phyloP scores from a whole-genome alignment of 805 yeast genomes.

The Ogataea glucozyma region DNA sequence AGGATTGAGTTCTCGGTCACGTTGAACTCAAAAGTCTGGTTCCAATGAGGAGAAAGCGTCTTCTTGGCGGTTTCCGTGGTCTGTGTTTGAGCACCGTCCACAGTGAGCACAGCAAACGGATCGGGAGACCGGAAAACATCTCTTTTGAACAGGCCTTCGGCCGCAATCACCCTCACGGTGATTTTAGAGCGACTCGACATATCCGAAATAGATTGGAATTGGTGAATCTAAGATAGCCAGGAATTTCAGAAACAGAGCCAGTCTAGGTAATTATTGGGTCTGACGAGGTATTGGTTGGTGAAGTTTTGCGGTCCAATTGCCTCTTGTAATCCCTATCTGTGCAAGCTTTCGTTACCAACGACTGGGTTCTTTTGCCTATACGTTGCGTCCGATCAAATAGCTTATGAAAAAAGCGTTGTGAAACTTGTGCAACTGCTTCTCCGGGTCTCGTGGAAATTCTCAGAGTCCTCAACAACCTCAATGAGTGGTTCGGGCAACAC shows the following conservation, averaged over 20 bases:
- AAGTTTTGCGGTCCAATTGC: no score
- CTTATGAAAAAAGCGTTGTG: no score
- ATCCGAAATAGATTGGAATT: not conserved
- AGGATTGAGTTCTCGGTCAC: slow-evolving; percentile 79
- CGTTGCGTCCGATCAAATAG: not conserved
- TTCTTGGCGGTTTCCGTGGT: slow-evolving; percentile 92
- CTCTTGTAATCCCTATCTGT: no score
- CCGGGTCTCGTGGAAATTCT: no score
- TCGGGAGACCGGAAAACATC: slow-evolving; percentile 96
- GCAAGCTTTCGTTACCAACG: no score
- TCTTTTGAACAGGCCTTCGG: slow-evolving; percentile 92
- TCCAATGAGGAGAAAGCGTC: slow-evolving; percentile 97
- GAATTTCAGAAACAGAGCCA: no score
- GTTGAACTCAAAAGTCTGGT: slow-evolving; percentile 80
- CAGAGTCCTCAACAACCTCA: not conserved
- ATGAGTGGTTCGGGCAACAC: no score
- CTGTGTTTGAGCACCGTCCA: slow-evolving; percentile 96
- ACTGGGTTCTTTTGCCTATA: no score
- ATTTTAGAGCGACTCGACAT: slow-evolving; percentile 37
- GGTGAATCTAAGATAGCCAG: no score
- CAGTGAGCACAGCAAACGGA: slow-evolving; percentile 95
- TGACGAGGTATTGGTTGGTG: no score
- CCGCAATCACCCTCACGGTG: slow-evolving; percentile 83
- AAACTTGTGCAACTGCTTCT: no score
- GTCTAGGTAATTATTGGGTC: no score